Conservation (phyloP, 192 early-diverging fungal species). For the Coemansia sp. region DNA sequence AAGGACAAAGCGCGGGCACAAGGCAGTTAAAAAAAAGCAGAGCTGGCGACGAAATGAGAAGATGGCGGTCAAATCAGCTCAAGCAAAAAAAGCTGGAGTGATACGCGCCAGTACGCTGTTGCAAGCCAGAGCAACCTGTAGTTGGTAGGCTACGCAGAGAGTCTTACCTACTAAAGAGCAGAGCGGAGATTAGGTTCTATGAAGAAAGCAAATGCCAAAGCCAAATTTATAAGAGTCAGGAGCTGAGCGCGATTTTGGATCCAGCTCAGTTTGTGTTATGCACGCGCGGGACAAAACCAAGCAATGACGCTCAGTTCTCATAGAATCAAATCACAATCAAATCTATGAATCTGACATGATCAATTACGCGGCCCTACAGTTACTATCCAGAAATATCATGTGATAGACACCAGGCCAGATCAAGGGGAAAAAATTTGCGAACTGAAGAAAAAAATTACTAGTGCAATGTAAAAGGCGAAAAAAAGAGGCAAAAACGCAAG, state of each 20-base stretch:
- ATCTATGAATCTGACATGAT: not conserved
- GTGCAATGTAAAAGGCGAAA: not conserved
- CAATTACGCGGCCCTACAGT: slow-evolving; percentile 18
- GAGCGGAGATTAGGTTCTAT: slow-evolving; percentile 3
- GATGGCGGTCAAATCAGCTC: not conserved
- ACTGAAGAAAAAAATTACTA: not conserved
- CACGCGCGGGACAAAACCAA: too few species aligned
- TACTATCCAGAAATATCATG: not conserved
- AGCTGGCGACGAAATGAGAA: not conserved
- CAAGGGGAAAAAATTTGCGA: not conserved
- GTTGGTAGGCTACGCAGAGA: not conserved
- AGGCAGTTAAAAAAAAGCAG: not conserved
- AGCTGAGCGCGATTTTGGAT: not conserved
- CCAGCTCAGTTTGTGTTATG: not conserved
- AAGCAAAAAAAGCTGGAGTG: not conserved
- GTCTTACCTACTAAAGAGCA: slow-evolving; percentile 2
- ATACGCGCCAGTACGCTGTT: not conserved
- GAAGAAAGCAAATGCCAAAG: not conserved
- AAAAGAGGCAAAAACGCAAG: not conserved
- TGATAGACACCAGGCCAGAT: not conserved
- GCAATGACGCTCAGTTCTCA: not conserved
- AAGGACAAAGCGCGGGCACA: not conserved
- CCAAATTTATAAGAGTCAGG: not conserved
- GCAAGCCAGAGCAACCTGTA: not conserved
- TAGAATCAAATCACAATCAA: not conserved